These are phyloP conservation scores for Globisporangium nodosum DNA, from an alignment of 352 stramenopile species.

Conservation along the genomic window DNA sequence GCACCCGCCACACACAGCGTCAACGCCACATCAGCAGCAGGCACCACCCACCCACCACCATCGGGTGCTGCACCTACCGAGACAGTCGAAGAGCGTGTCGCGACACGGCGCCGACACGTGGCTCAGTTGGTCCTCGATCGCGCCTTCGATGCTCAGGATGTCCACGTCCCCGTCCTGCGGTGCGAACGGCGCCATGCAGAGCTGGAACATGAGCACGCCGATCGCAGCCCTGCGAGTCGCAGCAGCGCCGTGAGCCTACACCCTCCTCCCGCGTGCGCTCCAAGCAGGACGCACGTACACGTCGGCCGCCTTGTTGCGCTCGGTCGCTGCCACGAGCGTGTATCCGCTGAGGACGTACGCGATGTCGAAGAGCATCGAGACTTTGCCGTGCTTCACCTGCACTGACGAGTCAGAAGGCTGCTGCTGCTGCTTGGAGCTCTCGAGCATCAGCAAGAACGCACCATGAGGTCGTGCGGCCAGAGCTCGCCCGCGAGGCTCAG, in stretches of 20 bases:
- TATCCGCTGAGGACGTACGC: slow-evolving; percentile 45
- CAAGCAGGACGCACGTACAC: slow-evolving; percentile 26
- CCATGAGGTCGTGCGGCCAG: slow-evolving; percentile 39
- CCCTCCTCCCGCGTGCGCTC: too few species aligned
- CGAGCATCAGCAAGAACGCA: slow-evolving; percentile 10
- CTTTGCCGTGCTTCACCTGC: slow-evolving; percentile 31
- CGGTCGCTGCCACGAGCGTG: slow-evolving; percentile 31
- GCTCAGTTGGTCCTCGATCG: slow-evolving; percentile 43
- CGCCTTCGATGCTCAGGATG: slow-evolving; percentile 24
- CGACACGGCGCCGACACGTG: slow-evolving; percentile 38
- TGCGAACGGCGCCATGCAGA: slow-evolving; percentile 39
- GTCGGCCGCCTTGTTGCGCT: slow-evolving; percentile 32
- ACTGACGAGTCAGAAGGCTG: background rate
- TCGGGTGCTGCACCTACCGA: slow-evolving; percentile 25
- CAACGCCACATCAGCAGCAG: background rate
- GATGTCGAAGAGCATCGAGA: slow-evolving; percentile 38
- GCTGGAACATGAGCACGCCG: slow-evolving; percentile 57
- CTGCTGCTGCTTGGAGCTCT: too few species aligned
- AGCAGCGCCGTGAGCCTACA: background rate
- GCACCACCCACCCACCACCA: too few species aligned
- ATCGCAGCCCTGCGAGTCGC: slow-evolving; percentile 30
- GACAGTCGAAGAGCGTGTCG: slow-evolving; percentile 38
- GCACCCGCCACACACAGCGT: background rate
- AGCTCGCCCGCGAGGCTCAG: slow-evolving; percentile 50
- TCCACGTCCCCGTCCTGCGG: slow-evolving; percentile 17